A percentile compares a stretch with the other conserved stretches of the same genome.
Evolutionary conservation across 176 grass and related monocot genomes (phyloP).

Genomic region (Musa troglodytarum): DNA sequence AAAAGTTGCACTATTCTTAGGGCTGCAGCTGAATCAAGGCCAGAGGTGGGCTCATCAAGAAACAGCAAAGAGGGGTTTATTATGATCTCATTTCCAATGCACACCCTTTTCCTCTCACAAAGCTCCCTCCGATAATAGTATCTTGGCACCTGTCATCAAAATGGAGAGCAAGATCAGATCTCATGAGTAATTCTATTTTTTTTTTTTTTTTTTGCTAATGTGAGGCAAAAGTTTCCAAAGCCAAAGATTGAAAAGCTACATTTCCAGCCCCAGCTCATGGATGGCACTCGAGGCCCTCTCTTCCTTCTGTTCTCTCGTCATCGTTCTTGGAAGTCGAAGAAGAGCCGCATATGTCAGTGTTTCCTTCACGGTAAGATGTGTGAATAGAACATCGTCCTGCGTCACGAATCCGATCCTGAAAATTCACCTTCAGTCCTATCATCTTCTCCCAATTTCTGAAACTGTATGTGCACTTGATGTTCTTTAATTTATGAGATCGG

Average conservation of each 20-base stretch:
- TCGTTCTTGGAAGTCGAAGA: slow-evolving; percentile 69
- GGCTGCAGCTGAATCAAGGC: slow-evolving; percentile 86
- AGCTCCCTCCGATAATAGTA: slow-evolving; percentile 86
- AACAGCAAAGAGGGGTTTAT: slow-evolving; percentile 84
- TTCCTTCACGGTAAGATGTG: slow-evolving; percentile 92
- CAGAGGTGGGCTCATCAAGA: slow-evolving; percentile 92
- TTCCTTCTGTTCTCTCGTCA: slow-evolving; percentile 74
- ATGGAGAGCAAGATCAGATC: background rate
- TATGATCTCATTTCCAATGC: slow-evolving; percentile 92
- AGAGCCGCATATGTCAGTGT: slow-evolving; percentile 77
- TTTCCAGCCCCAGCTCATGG: slow-evolving; percentile 82
- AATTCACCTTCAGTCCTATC: background rate
- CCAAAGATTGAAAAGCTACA: slow-evolving; percentile 24
- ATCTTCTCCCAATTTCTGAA: too few species aligned
- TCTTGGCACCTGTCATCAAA: slow-evolving; percentile 53
- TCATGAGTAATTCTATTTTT: too few species aligned
- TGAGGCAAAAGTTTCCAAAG: too few species aligned
- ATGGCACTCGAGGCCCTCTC: slow-evolving; percentile 72
- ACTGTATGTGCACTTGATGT: too few species aligned
- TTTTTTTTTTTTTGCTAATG: too few species aligned
- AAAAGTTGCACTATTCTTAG: slow-evolving; percentile 64
- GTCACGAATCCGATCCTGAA: slow-evolving; percentile 92
- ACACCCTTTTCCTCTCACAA: slow-evolving; percentile 92
- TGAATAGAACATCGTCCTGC: slow-evolving; percentile 91
- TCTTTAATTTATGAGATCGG: too few species aligned